These are phyloP conservation scores for Pestalotiopsis sp. DNA, from an alignment of 2,329 filamentous ascomycete species.

Conservation along the genomic window DNA sequence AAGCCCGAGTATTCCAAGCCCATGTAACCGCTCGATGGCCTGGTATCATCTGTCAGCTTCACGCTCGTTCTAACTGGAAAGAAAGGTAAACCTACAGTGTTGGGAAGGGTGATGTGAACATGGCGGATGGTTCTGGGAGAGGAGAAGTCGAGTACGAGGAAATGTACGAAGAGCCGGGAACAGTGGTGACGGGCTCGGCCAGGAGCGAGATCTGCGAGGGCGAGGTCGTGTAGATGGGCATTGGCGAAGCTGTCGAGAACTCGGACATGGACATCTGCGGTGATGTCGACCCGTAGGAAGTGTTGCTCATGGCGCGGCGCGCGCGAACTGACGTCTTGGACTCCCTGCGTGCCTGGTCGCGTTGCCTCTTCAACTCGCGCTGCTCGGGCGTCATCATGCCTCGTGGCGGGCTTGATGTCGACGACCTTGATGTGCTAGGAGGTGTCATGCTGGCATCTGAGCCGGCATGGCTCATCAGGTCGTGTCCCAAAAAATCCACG, in stretches of 20 bases:
- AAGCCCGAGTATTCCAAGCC: constrained; percentile 44
- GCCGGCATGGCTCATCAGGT: constrained; percentile 41
- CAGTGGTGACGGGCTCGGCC: constrained; percentile 46
- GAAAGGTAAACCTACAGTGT: constrained; percentile 21
- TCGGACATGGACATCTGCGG: constrained; percentile 44
- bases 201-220: constrained; percentile 52
- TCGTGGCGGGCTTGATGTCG: constrained; percentile 59
- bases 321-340: constrained; percentile 53
- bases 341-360: constrained; percentile 58
- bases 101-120: constrained; percentile 30
- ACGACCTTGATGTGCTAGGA: constrained; percentile 49
- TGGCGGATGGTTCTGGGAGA: constrained; percentile 40
- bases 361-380: constrained; percentile 61
- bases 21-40: constrained; percentile 40
- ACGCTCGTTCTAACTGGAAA: not conserved
- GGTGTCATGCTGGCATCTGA: constrained; percentile 55
- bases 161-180: constrained; percentile 45
- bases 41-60: constrained; percentile 10
- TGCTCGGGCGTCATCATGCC: constrained; percentile 57
- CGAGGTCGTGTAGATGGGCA: constrained; percentile 53
- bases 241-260: constrained; percentile 38
- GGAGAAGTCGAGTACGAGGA: constrained; percentile 48
- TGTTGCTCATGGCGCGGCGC: constrained; percentile 49
- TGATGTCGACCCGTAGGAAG: constrained; percentile 36
- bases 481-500: constrained; percentile 41